Evolutionary conservation across 768 basidiomycete species (phyloP), one percentile per base, ranked within the genome.

Genomic region (Mycena epipterygia): DNA sequence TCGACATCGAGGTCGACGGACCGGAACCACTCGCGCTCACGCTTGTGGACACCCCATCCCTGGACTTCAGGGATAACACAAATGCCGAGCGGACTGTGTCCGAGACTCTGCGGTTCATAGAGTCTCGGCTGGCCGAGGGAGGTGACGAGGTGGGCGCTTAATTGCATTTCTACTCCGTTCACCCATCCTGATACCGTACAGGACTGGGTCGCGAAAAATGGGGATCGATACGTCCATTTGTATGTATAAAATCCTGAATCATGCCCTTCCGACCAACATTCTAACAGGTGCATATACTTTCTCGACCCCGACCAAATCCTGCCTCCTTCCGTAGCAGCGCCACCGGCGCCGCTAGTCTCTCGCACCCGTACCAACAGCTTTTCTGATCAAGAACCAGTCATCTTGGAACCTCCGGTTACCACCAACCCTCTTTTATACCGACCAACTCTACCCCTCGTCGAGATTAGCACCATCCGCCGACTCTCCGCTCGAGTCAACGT

Each of bases 401-500:
- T 94, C 74, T 87, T 94, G 61, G 93, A 94, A 79, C 93, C 93
- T 49, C 93, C 93, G 27, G 87, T 93, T 64, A 88, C 92, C 55
- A 91, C 89, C 62, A 91, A 92, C 81, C 91, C 92, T 64, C 84
- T 89, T 73, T 85, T 90, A 52, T 89, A 88, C 71, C 87, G 91
- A 63, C 89, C 92, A 52, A 88, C 90, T 51, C 86, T 95, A 58
- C 93, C 93, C 58, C 77, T 86, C 41, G 82, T 87, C 48, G 94
- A 96, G 82, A 91, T 95, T 76, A 85, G 85, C 74, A 90, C 91
- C 70, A 95, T 96, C 79, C 90, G 92, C 76, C 89, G 91, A 48
- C 84, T 96, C 75, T 94, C 94, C 70, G 86, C 88, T 68, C 89
- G 94, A 73, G 93, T 95, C 79, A 95, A 96, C 80, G 93, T 96